phyloP scores from a whole-genome alignment of 2,329 filamentous ascomycete genomes.

The Pseudopyricularia javanii region DNA sequence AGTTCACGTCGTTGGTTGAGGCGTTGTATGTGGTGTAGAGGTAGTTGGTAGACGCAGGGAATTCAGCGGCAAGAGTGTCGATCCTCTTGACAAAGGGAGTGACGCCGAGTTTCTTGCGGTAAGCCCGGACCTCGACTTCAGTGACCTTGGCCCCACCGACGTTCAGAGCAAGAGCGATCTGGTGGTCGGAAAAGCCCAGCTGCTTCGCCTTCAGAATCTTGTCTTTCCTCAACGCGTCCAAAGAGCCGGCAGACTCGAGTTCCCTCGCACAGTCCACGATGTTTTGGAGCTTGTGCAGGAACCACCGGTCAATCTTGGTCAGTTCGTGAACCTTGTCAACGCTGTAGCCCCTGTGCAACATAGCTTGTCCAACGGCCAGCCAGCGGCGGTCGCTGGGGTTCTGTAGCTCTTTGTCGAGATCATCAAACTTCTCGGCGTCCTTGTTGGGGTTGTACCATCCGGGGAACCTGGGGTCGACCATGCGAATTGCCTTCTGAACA shows the following conservation, averaged over 20 bases:
- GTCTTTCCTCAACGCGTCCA: conserved; percentile 79
- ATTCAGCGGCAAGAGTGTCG: conserved; percentile 92
- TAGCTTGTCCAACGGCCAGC: conserved; percentile 94
- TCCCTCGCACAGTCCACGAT: conserved; percentile 84
- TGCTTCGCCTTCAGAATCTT: conserved; percentile 89
- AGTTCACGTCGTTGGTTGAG: conserved; percentile 81
- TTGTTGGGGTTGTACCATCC: conserved; percentile 56
- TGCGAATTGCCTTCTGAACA: conserved; percentile 96
- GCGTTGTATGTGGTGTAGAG: conserved; percentile 98
- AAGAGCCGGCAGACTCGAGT: conserved; percentile 70
- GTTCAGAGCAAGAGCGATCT: conserved; percentile 79
- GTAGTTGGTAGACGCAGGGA: conserved; percentile 91
- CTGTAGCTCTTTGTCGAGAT: conserved; percentile 77
- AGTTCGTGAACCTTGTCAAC: conserved; percentile 87
- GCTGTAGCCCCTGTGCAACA: conserved; percentile 93
- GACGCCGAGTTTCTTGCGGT: conserved; percentile 76
- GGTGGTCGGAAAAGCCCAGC: conserved; percentile 91
- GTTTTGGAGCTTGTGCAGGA: conserved; percentile 96
- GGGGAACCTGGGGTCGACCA: conserved; percentile 83
- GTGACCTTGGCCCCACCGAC: conserved; percentile 32
- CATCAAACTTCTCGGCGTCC: conserved; percentile 74
- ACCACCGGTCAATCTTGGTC: conserved; percentile 52
- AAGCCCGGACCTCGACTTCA: conserved; percentile 81
- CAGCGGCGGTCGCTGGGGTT: conserved; percentile 95
- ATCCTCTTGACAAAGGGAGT: conserved; percentile 97